Conservation (phyloP, 2,329 filamentous ascomycete species). For the Calonectria pseudoturangicola region DNA sequence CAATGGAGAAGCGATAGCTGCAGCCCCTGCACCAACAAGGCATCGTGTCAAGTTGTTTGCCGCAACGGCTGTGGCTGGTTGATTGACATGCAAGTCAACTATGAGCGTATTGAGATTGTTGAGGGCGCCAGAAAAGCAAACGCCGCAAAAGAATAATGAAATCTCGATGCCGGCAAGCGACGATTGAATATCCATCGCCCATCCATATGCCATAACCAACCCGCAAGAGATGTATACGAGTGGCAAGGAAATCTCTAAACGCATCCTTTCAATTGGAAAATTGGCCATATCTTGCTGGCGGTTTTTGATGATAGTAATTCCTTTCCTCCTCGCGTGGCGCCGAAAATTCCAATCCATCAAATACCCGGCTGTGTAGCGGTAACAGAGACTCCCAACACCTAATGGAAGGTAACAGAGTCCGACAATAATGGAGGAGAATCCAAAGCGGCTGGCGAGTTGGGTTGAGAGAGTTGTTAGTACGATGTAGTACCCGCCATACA, state of each 20-base stretch:
- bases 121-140: constrained; percentile 29
- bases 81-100: constrained; percentile 23
- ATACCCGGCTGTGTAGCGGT: constrained; percentile 30
- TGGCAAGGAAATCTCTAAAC: constrained; percentile 32
- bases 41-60: constrained; percentile 32
- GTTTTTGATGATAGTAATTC: constrained; percentile 31
- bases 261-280: constrained; percentile 30
- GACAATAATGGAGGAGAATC: constrained; percentile 30
- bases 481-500: constrained; percentile 35
- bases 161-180: constrained; percentile 32
- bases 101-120: constrained; percentile 37
- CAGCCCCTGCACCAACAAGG: constrained; percentile 26
- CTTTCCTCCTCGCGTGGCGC: constrained; percentile 32
- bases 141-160: constrained; percentile 25
- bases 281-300: constrained; percentile 33
- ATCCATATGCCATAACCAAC: constrained; percentile 34
- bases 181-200: constrained; percentile 28
- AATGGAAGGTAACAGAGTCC: constrained; percentile 34
- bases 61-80: constrained; percentile 33
- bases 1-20: constrained; percentile 23
- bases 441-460: constrained; percentile 23
- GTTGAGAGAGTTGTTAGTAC: constrained; percentile 30
- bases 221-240: constrained; percentile 30
- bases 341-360: constrained; percentile 37
- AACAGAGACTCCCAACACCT: constrained; percentile 27